phyloP scores from a whole-genome alignment of 176 grass and related monocot species.

The Dendrocalamus sinicus region DNA sequence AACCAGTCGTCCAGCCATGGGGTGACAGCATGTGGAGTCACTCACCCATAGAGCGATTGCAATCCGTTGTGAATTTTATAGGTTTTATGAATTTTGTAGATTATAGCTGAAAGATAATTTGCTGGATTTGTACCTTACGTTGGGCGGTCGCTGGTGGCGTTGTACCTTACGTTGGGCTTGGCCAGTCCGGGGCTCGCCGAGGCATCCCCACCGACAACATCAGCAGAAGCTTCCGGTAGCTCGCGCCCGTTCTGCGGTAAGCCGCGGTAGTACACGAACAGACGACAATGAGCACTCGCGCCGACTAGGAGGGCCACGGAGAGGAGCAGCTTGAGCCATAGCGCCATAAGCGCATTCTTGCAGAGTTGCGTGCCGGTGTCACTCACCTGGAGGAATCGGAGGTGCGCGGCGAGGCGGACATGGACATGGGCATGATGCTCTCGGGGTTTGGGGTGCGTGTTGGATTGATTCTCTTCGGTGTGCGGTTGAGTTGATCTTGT shows the following conservation, averaged over 20 bases:
- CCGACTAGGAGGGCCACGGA: slow-evolving; percentile 35
- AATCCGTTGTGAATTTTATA: too few relatives aligned
- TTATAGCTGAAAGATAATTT: too few relatives aligned
- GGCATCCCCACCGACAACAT: not conserved
- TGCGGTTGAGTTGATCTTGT: slow-evolving; percentile 2
- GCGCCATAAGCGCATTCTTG: slow-evolving; percentile 32
- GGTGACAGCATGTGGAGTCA: too few relatives aligned
- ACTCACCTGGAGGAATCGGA: not conserved
- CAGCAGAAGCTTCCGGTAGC: not conserved
- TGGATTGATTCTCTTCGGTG: too few relatives aligned
- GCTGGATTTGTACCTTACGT: too few relatives aligned
- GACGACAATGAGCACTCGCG: slow-evolving; percentile 15
- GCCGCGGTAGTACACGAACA: slow-evolving; percentile 30
- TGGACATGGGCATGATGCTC: slow-evolving; percentile 18
- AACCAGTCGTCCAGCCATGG: too few relatives aligned
- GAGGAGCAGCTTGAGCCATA: slow-evolving; percentile 57
- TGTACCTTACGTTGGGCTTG: slow-evolving; percentile 48
- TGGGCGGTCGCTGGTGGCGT: slow-evolving; percentile 52
- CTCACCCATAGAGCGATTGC: too few relatives aligned
- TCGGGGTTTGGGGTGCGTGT: not conserved
- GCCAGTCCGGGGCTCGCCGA: slow-evolving; percentile 41
- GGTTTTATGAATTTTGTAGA: too few relatives aligned
- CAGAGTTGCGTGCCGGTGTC: not conserved
- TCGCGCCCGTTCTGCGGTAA: slow-evolving; percentile 29
- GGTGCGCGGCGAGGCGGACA: slow-evolving; percentile 5